Evolutionary conservation across 202 grass and related monocot genomes (phyloP), one percentile per base, ranked within the genome.

Genomic region (Zizania palustris): DNA sequence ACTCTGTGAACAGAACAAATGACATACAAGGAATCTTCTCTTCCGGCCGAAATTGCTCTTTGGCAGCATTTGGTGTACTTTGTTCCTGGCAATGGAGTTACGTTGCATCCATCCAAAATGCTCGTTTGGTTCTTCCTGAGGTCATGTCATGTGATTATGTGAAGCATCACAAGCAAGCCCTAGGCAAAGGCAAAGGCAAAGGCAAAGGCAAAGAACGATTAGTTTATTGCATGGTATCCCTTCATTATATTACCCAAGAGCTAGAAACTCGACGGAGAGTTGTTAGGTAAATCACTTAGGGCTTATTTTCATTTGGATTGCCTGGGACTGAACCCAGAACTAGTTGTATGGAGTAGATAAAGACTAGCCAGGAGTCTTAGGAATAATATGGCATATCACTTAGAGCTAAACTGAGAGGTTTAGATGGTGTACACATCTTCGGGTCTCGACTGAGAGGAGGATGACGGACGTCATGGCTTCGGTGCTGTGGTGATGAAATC

Each of bases 81-180:
- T 77, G 53, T 36, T 12, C 22, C 42, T 67, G 51, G 60, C 51
- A 38, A 39, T 67, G 9, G 79, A 72, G 42, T 10, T 19, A n/a
- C 74, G 42, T 10, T 19, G 22, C 74, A 67, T 72, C 67, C 44
- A 57, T 72, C 73, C 67, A 79, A 83, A 60, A 40, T 16, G 45
- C 76, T 20, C 13, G 10, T 61, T 78, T 55, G 68, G 38, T 67
- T 70, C 22, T 21, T 18, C 40, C 45, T 83, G 55, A 87, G 63
- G 68, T 87, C 79, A 74, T 87, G 80, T 79, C 74, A 83, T 55
- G 67, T n/a, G n/a, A n/a, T n/a, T n/a, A n/a, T n/a, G 28, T 28
- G 68, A 41, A 61, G 60, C 74, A 21, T 53, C 64, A 71, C 20
- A 51, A n/a, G n/a, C n/a, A n/a, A n/a, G n/a, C n/a, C n/a, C n/a